phyloP scores from a whole-genome alignment of 768 basidiomycete species.

The Chalciporus chontae region DNA sequence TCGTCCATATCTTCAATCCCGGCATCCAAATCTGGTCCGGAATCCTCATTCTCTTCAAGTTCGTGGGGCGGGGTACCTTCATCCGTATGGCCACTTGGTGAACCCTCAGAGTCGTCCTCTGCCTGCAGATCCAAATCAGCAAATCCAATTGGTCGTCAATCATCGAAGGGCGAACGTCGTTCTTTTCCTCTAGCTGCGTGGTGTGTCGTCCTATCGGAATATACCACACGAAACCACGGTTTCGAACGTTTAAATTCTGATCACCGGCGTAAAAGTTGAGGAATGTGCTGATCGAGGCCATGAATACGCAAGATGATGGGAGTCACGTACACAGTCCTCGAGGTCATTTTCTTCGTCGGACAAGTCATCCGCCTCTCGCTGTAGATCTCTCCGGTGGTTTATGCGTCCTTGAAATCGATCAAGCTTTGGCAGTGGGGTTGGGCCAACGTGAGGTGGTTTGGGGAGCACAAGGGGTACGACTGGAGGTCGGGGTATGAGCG shows the following conservation, averaged over 20 bases:
- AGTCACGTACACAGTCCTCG: constrained; percentile 61
- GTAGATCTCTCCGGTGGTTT: constrained; percentile 62
- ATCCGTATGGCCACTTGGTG: constrained; percentile 31
- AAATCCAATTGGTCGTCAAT: not conserved
- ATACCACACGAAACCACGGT: constrained; percentile 63
- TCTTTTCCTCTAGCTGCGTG: constrained; percentile 81
- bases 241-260: constrained; percentile 58
- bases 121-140: constrained; percentile 20
- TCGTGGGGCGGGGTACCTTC: constrained; percentile 31
- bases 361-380: constrained; percentile 77
- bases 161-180: constrained; percentile 53
- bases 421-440: constrained; percentile 49
- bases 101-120: constrained; percentile 34
- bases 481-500: constrained; percentile 62
- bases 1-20: constrained; percentile 42
- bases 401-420: constrained; percentile 53
- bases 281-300: not conserved
- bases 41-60: constrained; percentile 36
- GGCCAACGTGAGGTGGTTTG: constrained; percentile 60
- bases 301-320: too few relatives aligned
- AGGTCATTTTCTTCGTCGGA: constrained; percentile 82
- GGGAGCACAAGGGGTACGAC: constrained; percentile 67
- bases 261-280: not conserved
- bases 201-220: constrained; percentile 71
- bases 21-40: constrained; percentile 35